A percentile compares a stretch with the other conserved stretches of the same genome.
Evolutionary conservation across 495 filamentous ascomycete species (phyloP).

Genomic region (Lichina pygmaea): DNA sequence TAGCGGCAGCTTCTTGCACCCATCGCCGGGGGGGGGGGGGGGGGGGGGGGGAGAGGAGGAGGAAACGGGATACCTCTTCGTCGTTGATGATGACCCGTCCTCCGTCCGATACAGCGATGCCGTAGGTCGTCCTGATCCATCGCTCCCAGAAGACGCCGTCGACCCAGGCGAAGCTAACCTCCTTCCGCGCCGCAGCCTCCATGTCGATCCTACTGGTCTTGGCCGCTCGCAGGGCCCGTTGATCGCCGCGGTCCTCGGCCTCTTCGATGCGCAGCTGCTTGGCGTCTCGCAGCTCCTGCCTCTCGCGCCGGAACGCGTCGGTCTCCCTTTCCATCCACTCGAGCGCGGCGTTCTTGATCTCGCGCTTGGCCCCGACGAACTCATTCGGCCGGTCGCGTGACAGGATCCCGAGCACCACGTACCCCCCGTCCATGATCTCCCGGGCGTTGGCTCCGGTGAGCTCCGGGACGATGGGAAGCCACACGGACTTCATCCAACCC

Average conservation of each 20-base stretch:
- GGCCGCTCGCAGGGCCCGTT: slow-evolving; percentile 59
- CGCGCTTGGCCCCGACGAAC: slow-evolving; percentile 50
- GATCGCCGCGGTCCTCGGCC: slow-evolving; percentile 78
- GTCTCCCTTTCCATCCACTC: slow-evolving; percentile 97
- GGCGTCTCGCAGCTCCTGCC: slow-evolving; percentile 72
- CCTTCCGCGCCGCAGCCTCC: slow-evolving; percentile 60
- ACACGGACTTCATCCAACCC: slow-evolving; percentile 82
- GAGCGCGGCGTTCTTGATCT: slow-evolving; percentile 82
- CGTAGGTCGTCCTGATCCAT: slow-evolving; percentile 84
- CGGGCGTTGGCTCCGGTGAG: slow-evolving; percentile 71
- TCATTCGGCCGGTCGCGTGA: slow-evolving; percentile 54
- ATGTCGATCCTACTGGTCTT: slow-evolving; percentile 83
- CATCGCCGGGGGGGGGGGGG: no score
- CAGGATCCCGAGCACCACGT: slow-evolving; percentile 76
- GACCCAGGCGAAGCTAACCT: slow-evolving; percentile 94
- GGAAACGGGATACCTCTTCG: slow-evolving; percentile 51
- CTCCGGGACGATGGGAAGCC: slow-evolving; percentile 94
- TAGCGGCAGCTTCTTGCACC: not conserved
- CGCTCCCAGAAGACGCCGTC: slow-evolving; percentile 94
- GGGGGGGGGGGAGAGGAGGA: slow-evolving; percentile 8
- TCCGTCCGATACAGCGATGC: slow-evolving; percentile 59
- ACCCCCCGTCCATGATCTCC: slow-evolving; percentile 83
- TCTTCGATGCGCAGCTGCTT: slow-evolving; percentile 93
- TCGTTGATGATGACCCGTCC: slow-evolving; percentile 94
- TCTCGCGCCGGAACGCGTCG: slow-evolving; percentile 65